Evolutionary conservation across 176 grass and related monocot genomes (phyloP).

Genomic region (Musa beccarii): DNA sequence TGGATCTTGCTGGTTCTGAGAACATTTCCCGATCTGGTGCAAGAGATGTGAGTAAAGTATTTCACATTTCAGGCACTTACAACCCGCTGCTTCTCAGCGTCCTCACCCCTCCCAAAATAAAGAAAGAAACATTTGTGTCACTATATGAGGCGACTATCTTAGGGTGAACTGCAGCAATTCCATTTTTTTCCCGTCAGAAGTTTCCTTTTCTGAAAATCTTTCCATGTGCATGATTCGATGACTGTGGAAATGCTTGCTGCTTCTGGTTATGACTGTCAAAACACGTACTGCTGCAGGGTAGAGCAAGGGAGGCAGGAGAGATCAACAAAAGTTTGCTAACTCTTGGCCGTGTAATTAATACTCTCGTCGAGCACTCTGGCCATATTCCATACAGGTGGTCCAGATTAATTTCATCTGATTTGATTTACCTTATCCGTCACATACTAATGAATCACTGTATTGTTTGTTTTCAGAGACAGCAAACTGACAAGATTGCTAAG

Average conservation of each 20-base stretch:
- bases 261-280: background rate
- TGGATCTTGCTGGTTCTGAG: slow-evolving; percentile 97
- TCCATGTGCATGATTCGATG: background rate
- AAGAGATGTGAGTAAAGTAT: slow-evolving; percentile 78
- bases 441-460: background rate
- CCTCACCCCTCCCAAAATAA: too few species aligned
- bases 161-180: too few species aligned
- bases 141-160: too few species aligned
- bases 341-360: slow-evolving; percentile 96
- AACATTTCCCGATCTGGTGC: slow-evolving; percentile 98
- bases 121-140: too few species aligned
- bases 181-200: background rate
- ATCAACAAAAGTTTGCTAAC: slow-evolving; percentile 99
- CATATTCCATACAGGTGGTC: slow-evolving; percentile 90
- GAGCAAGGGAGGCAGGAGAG: slow-evolving; percentile 98
- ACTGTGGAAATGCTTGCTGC: background rate
- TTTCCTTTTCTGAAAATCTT: background rate
- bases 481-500: slow-evolving; percentile 96
- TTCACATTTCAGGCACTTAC: background rate
- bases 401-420: background rate
- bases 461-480: slow-evolving; percentile 76
- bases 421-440: slow-evolving; percentile 6
- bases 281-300: slow-evolving; percentile 54
- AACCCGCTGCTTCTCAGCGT: too few species aligned
- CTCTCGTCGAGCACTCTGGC: slow-evolving; percentile 96